phyloP scores from a whole-genome alignment of 305 asterid species.

The Fraxinus dipetala region DNA sequence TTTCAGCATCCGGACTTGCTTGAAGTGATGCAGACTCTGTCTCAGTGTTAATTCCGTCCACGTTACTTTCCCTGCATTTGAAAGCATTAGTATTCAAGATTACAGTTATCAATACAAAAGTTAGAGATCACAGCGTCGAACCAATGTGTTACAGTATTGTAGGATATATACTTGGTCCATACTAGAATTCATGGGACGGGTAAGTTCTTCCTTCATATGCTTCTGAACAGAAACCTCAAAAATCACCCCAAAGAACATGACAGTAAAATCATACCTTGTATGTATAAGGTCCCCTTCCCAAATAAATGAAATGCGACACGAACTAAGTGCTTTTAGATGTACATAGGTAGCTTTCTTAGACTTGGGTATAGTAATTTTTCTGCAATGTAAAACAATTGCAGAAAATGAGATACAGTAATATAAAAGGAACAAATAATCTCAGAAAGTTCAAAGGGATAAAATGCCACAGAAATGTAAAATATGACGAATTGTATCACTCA shows the following conservation, averaged over 20 bases:
- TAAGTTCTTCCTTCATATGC: background rate
- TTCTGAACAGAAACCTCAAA: background rate
- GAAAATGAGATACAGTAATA: background rate
- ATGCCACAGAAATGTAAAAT: background rate
- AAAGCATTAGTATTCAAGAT: conserved; percentile 19
- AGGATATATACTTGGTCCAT: background rate
- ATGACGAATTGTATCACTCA: background rate
- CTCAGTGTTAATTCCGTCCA: conserved; percentile 29
- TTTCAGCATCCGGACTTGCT: conserved; percentile 42
- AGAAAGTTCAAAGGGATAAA: background rate
- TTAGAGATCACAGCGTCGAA: background rate
- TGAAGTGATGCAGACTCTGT: conserved; percentile 36
- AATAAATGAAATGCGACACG: conserved; percentile 73
- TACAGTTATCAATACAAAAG: background rate
- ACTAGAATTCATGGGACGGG: background rate
- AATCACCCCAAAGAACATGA: background rate
- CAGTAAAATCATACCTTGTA: conserved; percentile 50
- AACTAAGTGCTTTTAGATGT: conserved; percentile 57
- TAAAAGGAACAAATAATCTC: background rate
- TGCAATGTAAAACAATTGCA: conserved; percentile 33
- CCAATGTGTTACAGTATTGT: background rate
- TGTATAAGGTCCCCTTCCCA: conserved; percentile 74
- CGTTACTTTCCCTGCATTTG: conserved; percentile 48
- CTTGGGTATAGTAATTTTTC: conserved; percentile 70
- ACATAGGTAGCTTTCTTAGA: conserved; percentile 83